A percentile compares a stretch with the other conserved stretches of the same genome.
phyloP scores from a whole-genome alignment of 2,329 filamentous ascomycete species.

The Setomelanomma holmii region DNA sequence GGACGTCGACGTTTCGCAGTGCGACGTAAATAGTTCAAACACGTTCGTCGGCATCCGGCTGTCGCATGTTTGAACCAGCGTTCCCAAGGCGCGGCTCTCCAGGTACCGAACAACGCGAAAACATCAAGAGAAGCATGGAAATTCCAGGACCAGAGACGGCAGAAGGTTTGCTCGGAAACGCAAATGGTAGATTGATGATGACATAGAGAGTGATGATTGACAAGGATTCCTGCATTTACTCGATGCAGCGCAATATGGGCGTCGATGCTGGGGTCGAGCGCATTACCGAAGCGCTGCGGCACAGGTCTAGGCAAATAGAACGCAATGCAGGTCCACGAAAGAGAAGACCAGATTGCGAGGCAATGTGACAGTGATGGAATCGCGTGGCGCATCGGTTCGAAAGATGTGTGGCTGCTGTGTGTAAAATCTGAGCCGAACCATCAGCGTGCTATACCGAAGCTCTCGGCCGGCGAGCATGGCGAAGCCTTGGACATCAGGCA shows the following conservation, averaged over 20 bases:
- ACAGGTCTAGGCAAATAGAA: not conserved
- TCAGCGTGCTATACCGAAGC: not conserved
- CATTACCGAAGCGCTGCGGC: conserved; percentile 5
- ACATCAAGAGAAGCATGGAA: not conserved
- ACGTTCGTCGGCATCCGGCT: conserved; percentile 10
- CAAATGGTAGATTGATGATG: not conserved
- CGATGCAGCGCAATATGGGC: conserved; percentile 13
- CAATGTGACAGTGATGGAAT: not conserved
- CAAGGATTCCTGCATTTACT: conserved; percentile 10
- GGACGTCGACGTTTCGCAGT: conserved; percentile 20
- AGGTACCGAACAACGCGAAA: not conserved
- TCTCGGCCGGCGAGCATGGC: not conserved
- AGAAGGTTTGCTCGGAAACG: not conserved
- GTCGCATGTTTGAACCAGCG: conserved; percentile 7
- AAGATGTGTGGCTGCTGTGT: not conserved
- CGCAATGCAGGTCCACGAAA: not conserved
- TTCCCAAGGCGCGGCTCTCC: conserved; percentile 13
- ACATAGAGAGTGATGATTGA: conserved; percentile 5
- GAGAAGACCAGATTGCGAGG: not conserved
- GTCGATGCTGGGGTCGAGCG: not conserved
- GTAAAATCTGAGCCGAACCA: not conserved
- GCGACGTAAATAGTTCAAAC: conserved; percentile 17
- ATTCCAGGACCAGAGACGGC: conserved; percentile 1
- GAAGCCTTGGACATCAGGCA: not conserved
- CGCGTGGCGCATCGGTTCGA: not conserved